These are phyloP conservation scores for Trypanosoma mega DNA, from an alignment of 208 protist species.

Conservation along the genomic window DNA sequence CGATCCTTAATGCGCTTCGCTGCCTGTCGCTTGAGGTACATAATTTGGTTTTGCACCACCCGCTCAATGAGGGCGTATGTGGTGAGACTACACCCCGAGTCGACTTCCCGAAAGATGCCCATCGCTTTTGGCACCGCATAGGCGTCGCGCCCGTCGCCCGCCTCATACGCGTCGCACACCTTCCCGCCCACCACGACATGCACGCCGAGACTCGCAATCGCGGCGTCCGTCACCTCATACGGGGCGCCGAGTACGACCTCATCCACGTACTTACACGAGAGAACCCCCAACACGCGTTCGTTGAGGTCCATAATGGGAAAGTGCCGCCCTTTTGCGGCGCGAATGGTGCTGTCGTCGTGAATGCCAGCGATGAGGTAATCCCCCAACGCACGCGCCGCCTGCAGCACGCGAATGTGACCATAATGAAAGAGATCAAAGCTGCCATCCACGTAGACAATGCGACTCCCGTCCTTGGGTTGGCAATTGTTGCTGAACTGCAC, in stretches of 20 bases:
- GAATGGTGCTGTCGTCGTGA: conserved; percentile 93
- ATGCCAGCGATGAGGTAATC: conserved; percentile 97
- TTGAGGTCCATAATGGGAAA: conserved; percentile 99
- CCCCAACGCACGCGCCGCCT: conserved; percentile 90
- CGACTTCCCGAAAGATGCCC: conserved; percentile 82
- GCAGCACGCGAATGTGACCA: conserved; percentile 94
- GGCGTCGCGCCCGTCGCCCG: conserved; percentile 11
- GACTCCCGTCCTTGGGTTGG: conserved; percentile 67
- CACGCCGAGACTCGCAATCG: conserved; percentile 91
- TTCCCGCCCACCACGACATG: conserved; percentile 87
- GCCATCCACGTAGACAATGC: conserved; percentile 97
- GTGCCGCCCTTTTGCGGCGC: conserved; percentile 89
- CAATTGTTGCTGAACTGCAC: conserved; percentile 95
- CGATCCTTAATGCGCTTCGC: conserved; percentile 76
- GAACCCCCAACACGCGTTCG: conserved; percentile 95
- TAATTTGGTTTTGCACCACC: conserved; percentile 68
- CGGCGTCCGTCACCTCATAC: conserved; percentile 85
- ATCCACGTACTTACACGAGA: conserved; percentile 97
- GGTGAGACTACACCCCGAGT: conserved; percentile 58
- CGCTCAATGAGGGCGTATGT: conserved; percentile 79
- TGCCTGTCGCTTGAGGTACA: conserved; percentile 68
- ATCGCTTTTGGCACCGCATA: conserved; percentile 77
- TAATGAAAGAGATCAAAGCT: conserved; percentile 98
- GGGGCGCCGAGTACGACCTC: conserved; percentile 98
- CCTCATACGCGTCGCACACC: conserved; percentile 33